These are phyloP conservation scores for Pulveroboletus sp. DNA, from an alignment of 768 basidiomycete genomes.

Conservation along the genomic window DNA sequence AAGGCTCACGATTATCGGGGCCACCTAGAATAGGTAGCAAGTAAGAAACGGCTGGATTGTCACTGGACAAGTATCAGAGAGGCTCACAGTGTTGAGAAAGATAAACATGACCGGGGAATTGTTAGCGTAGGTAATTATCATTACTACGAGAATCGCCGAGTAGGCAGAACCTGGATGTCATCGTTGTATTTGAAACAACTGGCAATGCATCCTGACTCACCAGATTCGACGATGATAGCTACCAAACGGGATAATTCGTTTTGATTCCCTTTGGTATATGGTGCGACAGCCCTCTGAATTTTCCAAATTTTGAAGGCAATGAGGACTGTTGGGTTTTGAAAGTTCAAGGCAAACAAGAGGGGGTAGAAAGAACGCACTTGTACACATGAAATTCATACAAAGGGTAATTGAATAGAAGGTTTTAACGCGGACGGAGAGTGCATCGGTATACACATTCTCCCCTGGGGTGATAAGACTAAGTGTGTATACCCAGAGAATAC, in stretches of 20 bases:
- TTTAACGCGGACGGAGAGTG: not conserved
- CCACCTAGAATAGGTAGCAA: not conserved
- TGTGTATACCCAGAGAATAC: conserved; percentile 4
- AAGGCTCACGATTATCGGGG: conserved; percentile 18
- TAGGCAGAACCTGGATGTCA: not conserved
- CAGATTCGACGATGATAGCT: conserved; percentile 1
- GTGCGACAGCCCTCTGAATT: not conserved
- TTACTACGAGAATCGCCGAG: conserved; percentile 9
- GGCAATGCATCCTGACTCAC: not conserved
- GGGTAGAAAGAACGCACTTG: not conserved
- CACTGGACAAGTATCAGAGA: not conserved
- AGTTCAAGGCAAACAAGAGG: not conserved
- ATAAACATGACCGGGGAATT: conserved; percentile 7
- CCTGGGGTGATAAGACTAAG: not conserved
- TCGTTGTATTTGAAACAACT: not conserved
- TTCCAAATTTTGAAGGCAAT: conserved; percentile 2
- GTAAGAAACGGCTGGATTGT: not conserved
- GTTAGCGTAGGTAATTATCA: conserved; percentile 11
- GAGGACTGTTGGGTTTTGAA: not conserved
- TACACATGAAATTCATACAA: not conserved
- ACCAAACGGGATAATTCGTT: not conserved
- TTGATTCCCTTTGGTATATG: not conserved
- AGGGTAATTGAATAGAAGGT: conserved; percentile 1
- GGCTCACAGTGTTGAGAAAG: conserved; percentile 16
- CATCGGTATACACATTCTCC: not conserved